Evolutionary conservation across 805 yeast genomes (phyloP), one percentile per base, ranked within the genome.

Genomic region (Sugiyamaella mastotermitis): DNA sequence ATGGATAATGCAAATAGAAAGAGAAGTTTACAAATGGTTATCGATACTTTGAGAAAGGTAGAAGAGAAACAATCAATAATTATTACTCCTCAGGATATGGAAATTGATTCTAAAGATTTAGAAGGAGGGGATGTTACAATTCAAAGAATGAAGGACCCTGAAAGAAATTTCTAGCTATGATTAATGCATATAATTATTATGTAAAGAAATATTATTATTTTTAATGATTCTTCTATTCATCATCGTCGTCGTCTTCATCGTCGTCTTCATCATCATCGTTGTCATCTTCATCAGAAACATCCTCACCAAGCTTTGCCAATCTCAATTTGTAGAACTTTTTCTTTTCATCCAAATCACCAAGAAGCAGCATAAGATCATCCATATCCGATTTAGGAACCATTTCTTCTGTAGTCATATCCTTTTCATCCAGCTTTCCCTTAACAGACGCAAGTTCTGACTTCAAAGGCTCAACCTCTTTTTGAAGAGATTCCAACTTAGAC

Each of bases 1-100:
- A 92, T 92, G 98, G 99, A 92, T 59, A 85, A 86, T 34, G 84
- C 86, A 13, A 87, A 88, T 56, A 72, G 98, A 48, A 71, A 80
- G 31, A 74, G 83, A 37, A 86, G 95, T 43, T 76, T 92, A 55
- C 69, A 74, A 33, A 61, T 88, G 45, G 78, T 92, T 56, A 65
- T 87, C 33, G 72, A 72, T 18, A 83, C 85, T 47, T 71, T 88
- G 21, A 61, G 77, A 5, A 69, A 70, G 33, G 73, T 76, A 40
- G 71, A 80, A 0, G 71, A 77, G 44, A 77, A 88, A 0, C 98
- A 90, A 60, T 82, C 95, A 1, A 80, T 90, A 5, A 85, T 90
- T 49, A 90, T 90, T 31, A 90, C 98, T 0, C 98, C 98, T 0
- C 94, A 87, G 53, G 94, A 86, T 56, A 82, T 90, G 46, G 77